Evolutionary conservation across 176 grass and related monocot species (phyloP), one percentile per base, ranked within the genome.

Genomic region (Elymus sibiricus): DNA sequence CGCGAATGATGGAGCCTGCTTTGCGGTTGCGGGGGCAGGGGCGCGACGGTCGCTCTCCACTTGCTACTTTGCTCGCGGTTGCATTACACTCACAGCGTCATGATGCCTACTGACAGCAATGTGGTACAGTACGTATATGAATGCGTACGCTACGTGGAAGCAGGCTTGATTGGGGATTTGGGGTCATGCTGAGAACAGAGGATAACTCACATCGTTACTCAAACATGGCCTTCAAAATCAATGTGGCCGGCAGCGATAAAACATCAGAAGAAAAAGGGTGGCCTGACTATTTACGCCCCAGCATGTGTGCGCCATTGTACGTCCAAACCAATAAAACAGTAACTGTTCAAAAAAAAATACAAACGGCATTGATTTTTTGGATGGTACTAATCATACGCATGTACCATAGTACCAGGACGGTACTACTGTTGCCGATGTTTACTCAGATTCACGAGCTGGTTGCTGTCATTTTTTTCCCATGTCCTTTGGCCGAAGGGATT

Each of bases 1-100:
- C 85, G 80, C 80, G 35, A 90, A 87, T 21, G 67, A 15, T 37
- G 84, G 74, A 43, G 5, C 59, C 6, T 40, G 29, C 35, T 58
- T 38, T 43, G 32, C 53, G 15, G 80, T 25, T 29, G 34, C 21
- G 11, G 8, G n/a, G 9, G 87, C 29, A 58, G 11, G 13, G 49
- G 15, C 70, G 31, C 19, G 19, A 87, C 32, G 86, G 25, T 24
- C 61, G 24, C 63, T 55, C 56, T 73, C 39, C 26, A 0, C n/a
- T 27, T 14, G 62, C 25, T 31, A 1, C 62, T 66, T 66, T 17
- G 5, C 22, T 69, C 0, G 32, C 6, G 73, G 38, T 1, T 17
- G 26, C 83, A 55, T 7, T 17, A 11, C 27, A 31, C 22, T 38
- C 25, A 25, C 68, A 31, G 68, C 40, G 46, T 12, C 53, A 61